phyloP scores from a whole-genome alignment of 2,329 filamentous ascomycete genomes.

The Xylaria hypoxylon region DNA sequence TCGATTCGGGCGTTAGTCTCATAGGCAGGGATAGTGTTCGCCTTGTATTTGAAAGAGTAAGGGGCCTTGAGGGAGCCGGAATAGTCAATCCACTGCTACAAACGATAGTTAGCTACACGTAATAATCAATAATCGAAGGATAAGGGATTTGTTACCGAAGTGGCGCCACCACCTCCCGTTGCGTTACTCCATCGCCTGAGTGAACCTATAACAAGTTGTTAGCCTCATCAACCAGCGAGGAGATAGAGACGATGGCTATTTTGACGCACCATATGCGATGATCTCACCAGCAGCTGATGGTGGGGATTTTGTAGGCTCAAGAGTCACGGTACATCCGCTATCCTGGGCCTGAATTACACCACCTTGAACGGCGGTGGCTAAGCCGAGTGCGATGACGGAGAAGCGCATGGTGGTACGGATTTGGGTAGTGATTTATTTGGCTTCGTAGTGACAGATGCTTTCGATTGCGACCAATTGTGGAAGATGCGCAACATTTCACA shows the following conservation, averaged over 20 bases:
- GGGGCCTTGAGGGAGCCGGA: slow-evolving; percentile 6
- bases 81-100: slow-evolving; percentile 17
- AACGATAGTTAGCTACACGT: slow-evolving; percentile 2
- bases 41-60: slow-evolving; percentile 27
- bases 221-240: background rate
- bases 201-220: slow-evolving; percentile 6
- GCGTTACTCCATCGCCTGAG: slow-evolving; percentile 10
- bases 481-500: background rate
- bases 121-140: background rate
- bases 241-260: background rate
- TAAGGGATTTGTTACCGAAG: slow-evolving; percentile 10
- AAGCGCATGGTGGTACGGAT: slow-evolving; percentile 1
- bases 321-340: slow-evolving; percentile 22
- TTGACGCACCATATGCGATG: slow-evolving; percentile 13
- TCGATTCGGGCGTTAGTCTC: slow-evolving; percentile 12
- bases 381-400: slow-evolving; percentile 16
- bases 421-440: background rate
- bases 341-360: slow-evolving; percentile 9
- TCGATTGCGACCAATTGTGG: background rate
- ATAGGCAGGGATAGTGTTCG: slow-evolving; percentile 26
- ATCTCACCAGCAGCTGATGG: background rate
- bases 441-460: background rate
- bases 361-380: slow-evolving; percentile 5
- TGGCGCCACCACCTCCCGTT: background rate
- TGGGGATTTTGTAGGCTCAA: slow-evolving; percentile 7